Conservation (phyloP, 2,329 filamentous ascomycete species). For the Cladophialophora carrionii region DNA sequence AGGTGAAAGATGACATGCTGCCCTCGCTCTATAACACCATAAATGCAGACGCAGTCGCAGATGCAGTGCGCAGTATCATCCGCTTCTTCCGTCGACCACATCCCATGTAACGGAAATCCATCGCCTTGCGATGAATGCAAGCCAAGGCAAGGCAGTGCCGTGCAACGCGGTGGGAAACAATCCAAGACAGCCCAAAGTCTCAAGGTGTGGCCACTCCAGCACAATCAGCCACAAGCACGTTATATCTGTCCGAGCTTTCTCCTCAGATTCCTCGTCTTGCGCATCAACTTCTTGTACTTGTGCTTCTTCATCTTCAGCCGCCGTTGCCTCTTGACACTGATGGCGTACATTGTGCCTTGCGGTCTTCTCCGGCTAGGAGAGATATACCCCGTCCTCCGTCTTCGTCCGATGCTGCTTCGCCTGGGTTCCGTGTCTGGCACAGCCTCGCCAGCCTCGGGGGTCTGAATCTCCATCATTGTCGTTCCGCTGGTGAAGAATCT, state of each 20-base stretch:
- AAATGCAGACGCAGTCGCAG: background rate
- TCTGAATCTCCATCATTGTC: constrained; percentile 26
- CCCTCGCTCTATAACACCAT: background rate
- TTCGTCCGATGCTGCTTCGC: constrained; percentile 17
- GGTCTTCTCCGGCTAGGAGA: constrained; percentile 41
- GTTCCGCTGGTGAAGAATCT: constrained; percentile 49
- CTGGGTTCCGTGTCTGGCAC: constrained; percentile 20
- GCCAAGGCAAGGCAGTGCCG: background rate
- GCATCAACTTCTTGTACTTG: constrained; percentile 99
- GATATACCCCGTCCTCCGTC: constrained; percentile 40
- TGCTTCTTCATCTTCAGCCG: constrained; percentile 99
- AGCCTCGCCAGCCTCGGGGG: constrained; percentile 4
- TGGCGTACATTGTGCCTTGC: constrained; percentile 67
- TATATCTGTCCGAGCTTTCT: constrained; percentile 72
- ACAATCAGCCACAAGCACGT: constrained; percentile 1
- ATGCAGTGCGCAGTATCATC: background rate
- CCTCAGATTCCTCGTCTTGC: constrained; percentile 82
- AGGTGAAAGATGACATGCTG: background rate
- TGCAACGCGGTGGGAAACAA: background rate
- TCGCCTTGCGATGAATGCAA: constrained; percentile 5
- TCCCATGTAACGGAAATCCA: background rate
- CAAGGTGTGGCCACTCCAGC: background rate
- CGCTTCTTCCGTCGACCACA: background rate
- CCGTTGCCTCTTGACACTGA: constrained; percentile 88
- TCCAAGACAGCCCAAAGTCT: background rate